These are phyloP conservation scores for Astrocystis sublimbata DNA, from an alignment of 495 filamentous ascomycete genomes.

Conservation along the genomic window DNA sequence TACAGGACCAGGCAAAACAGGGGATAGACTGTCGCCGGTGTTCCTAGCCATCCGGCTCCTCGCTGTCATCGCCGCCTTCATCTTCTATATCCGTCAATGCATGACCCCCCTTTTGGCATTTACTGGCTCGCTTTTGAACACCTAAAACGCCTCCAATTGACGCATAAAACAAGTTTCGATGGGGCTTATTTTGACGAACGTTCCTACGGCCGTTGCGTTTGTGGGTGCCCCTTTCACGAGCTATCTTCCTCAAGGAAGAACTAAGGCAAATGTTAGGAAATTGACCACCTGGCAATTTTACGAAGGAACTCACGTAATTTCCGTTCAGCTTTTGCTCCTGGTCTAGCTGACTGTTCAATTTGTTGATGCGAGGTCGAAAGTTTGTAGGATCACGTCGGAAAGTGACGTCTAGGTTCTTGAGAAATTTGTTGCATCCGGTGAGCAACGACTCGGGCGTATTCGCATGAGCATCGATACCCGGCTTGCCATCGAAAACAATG, in stretches of 20 bases:
- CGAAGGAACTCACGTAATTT: conserved; percentile 71
- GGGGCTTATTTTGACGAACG: conserved; percentile 24
- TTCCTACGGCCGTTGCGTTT: conserved; percentile 37
- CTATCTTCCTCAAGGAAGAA: conserved; percentile 88
- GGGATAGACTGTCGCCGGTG: conserved; percentile 51
- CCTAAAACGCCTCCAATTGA: conserved; percentile 45
- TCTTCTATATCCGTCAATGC: conserved; percentile 35
- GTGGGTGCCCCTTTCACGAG: conserved; percentile 62
- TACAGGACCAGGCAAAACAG: conserved; percentile 55
- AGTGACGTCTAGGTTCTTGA: conserved; percentile 93
- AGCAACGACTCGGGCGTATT: conserved; percentile 89
- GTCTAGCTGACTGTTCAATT: conserved; percentile 89
- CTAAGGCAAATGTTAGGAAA: conserved; percentile 31
- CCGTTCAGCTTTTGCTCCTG: conserved; percentile 93
- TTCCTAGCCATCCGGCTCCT: conserved; percentile 47
- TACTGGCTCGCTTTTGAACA: conserved; percentile 40
- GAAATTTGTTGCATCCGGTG: conserved; percentile 94
- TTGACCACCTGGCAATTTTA: conserved; percentile 3
- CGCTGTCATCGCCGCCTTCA: conserved; percentile 41
- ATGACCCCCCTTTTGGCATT: conserved; percentile 29
- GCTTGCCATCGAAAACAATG: conserved; percentile 95
- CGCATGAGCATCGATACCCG: conserved; percentile 82
- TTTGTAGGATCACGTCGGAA: conserved; percentile 98
- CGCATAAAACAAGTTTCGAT: conserved; percentile 37
- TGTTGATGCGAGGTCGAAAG: conserved; percentile 97